Evolutionary conservation across 2,329 filamentous ascomycete genomes (phyloP).

Genomic region (Botrytis medusae): DNA sequence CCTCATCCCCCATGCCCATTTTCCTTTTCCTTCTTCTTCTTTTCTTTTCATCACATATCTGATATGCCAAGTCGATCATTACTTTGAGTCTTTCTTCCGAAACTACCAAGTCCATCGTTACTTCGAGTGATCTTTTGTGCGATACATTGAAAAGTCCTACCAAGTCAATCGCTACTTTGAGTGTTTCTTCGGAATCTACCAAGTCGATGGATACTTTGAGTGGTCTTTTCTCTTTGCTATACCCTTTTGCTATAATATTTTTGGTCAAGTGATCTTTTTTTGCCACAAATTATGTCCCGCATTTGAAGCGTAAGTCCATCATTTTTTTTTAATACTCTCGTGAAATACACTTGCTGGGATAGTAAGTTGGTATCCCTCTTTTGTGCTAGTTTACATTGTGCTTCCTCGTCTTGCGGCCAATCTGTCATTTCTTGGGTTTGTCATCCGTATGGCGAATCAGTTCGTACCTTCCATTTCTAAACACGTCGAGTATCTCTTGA

Average conservation of each 20-base stretch:
- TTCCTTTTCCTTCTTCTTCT: neutral
- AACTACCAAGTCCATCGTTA: conserved; percentile 1
- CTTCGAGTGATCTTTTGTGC: neutral
- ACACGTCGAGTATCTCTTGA: accelerated
- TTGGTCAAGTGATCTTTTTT: conserved; percentile 12
- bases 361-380: neutral
- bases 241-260: neutral
- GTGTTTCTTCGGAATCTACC: conserved; percentile 9
- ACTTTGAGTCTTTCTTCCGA: neutral
- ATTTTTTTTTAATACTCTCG: neutral
- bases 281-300: neutral
- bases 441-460: neutral
- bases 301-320: neutral
- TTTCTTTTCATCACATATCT: neutral
- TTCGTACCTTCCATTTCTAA: neutral
- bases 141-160: neutral
- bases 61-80: neutral
- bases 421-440: neutral
- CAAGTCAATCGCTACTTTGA: conserved; percentile 8
- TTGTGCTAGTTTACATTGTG: neutral
- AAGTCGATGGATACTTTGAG: conserved; percentile 10
- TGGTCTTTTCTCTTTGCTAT: neutral
- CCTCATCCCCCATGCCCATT: neutral
- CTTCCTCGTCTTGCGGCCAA: neutral
- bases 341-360: no score